phyloP scores from a whole-genome alignment of 345 rosid genomes.

The Populus deltoides region DNA sequence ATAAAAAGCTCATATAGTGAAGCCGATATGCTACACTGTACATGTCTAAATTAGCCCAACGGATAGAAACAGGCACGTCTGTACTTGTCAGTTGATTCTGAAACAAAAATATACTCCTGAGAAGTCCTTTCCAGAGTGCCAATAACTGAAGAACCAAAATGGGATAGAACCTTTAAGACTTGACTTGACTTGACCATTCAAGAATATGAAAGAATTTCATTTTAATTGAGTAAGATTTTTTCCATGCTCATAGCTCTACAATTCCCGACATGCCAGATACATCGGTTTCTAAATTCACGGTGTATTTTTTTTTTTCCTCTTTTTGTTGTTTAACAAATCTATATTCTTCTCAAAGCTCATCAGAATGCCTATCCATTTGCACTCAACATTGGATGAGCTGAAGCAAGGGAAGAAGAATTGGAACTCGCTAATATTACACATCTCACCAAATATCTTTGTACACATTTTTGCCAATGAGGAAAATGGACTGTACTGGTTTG shows the following conservation, averaged over 20 bases:
- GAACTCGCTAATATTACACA: conserved; percentile 56
- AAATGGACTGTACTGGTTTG: conserved; percentile 13
- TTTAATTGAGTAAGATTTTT: conserved; percentile 42
- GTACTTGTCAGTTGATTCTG: background rate
- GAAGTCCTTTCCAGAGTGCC: background rate
- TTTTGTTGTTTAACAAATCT: conserved; percentile 38
- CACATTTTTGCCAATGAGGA: conserved; percentile 38
- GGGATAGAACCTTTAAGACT: background rate
- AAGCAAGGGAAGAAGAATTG: conserved; percentile 41
- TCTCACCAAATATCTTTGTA: conserved; percentile 71
- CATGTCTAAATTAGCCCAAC: background rate
- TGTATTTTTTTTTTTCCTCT: conserved; percentile 17
- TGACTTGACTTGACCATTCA: background rate
- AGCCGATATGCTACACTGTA: background rate
- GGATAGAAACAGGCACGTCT: background rate
- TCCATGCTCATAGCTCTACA: conserved; percentile 51
- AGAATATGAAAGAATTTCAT: conserved; percentile 36
- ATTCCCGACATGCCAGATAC: conserved; percentile 39
- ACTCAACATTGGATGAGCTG: conserved; percentile 41
- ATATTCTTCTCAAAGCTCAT: conserved; percentile 41
- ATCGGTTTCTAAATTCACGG: conserved; percentile 36
- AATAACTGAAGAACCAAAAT: background rate
- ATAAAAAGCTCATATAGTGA: background rate
- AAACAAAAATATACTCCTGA: background rate
- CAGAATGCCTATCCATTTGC: conserved; percentile 32